Percentiles rank a stretch among this genome's conserved stretches.
Conservation (phyloP, 148 eudicot genomes). For the Nepenthes gracilis region DNA sequence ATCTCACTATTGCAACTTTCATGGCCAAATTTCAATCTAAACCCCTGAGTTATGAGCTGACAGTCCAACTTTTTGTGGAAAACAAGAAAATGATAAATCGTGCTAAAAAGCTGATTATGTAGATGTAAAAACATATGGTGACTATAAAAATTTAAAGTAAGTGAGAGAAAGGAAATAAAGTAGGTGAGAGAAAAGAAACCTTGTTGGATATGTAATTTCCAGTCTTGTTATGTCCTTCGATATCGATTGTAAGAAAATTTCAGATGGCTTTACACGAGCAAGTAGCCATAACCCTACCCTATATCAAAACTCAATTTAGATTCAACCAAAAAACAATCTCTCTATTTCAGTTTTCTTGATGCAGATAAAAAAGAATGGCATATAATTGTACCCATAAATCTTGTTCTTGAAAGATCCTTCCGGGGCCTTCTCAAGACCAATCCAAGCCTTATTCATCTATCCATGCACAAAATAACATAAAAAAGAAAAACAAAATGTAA, state of each 20-base stretch:
- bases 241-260: slow-evolving; percentile 84
- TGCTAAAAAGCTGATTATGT: no score
- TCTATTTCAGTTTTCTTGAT: no score
- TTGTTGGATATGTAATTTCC: slow-evolving; percentile 69
- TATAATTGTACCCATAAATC: slow-evolving; percentile 67
- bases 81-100: no score
- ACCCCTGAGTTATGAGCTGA: no score
- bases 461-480: background rate
- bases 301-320: slow-evolving; percentile 5
- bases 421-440: slow-evolving; percentile 68
- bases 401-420: slow-evolving; percentile 73
- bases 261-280: slow-evolving; percentile 88
- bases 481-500: background rate
- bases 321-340: background rate
- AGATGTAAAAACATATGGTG: no score
- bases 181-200: slow-evolving; percentile 28
- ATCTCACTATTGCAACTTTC: no score
- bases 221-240: slow-evolving; percentile 63
- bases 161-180: background rate
- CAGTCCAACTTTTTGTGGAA: no score
- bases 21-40: no score
- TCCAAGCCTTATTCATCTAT: slow-evolving; percentile 87
- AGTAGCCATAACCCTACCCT: slow-evolving; percentile 79
- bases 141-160: no score
- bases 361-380: slow-evolving; percentile 8